Percentiles rank a stretch among this genome's conserved stretches.
phyloP scores from a whole-genome alignment of 2,329 filamentous ascomycete species.

The Botryotinia globosa region DNA sequence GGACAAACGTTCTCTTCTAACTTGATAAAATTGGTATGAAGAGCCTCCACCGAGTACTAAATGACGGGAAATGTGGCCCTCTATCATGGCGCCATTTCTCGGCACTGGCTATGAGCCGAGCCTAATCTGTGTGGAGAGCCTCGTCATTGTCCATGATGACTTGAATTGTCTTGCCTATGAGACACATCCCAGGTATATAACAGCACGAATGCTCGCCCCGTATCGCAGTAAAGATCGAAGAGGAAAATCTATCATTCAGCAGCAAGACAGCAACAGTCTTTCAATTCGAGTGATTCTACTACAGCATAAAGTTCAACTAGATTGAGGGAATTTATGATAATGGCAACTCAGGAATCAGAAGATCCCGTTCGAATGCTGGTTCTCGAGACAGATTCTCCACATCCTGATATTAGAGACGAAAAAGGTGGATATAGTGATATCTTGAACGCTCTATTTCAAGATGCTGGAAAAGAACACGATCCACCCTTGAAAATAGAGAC shows the following conservation, averaged over 20 bases:
- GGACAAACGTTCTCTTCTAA: not conserved
- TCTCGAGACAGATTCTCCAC: conserved; percentile 56
- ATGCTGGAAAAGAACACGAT: conserved; percentile 51
- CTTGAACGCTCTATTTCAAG: conserved; percentile 49
- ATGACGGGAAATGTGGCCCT: not conserved
- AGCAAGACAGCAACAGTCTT: too few relatives aligned
- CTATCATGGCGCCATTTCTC: not conserved
- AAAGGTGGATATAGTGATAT: conserved; percentile 55
- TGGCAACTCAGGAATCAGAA: not conserved
- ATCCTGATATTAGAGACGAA: conserved; percentile 49
- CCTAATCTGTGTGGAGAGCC: not conserved
- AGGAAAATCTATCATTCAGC: not conserved
- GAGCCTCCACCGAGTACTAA: not conserved
- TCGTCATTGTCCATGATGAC: not conserved
- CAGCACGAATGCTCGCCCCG: not conserved
- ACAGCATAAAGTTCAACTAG: not conserved
- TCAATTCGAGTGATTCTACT: not conserved
- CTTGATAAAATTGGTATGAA: not conserved
- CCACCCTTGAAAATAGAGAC: conserved; percentile 55
- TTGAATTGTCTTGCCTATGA: not conserved
- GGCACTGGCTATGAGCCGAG: not conserved
- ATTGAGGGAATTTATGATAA: not conserved
- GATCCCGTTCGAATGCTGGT: conserved; percentile 46
- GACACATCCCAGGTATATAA: not conserved
- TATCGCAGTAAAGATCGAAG: not conserved